Evolutionary conservation across 257 asterid species (phyloP), one percentile per base, ranked within the genome.

Genomic region (Solanum lignicaule): DNA sequence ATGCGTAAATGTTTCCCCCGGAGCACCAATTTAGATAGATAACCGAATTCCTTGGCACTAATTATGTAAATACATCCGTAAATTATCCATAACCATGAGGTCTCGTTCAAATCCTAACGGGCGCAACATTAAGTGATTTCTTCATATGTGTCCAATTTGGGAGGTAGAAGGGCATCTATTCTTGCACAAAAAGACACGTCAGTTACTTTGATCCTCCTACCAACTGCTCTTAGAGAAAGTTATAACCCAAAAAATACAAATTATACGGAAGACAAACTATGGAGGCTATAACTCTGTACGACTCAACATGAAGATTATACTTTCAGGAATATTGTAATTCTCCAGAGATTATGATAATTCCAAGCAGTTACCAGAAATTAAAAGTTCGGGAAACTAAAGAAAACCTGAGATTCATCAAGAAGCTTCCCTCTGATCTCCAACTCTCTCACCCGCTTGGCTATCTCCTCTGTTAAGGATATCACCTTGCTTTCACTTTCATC

Each of bases 401-500:
- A 83, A 95, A 97, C 99, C 99, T 95, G 99, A 89, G 99, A 96
- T 93, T 97, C 99, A 83, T 95, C 98, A 48, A 96, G 98, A 86
- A 97, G 95, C 92, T 96, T 95, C 83, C 88, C 92, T 87, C 91
- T 94, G 73, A 90, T 91, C 93, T 94, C 99, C 93, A 97, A 86
- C 87, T 95, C 98, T 91, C 90, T 91, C 84, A 89, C 94, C 76
- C 95, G 94, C 90, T 93, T 93, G 83, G 93, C 87, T 52, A 93
- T 92, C 91, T 96, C 98, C 74, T 94, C 98, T 76, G 78, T 86
- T 78, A 94, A 86, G 76, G 87, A 92, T 87, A 88, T 93, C 58
- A 93, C 90, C 90, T 93, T 93, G 82, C 71, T 86, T 91, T 96
- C 98, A 46, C 96, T 93, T 85, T 90, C 94, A 84, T 85, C 92